Base-by-base conservation (phyloP, 2,329 filamentous ascomycete species). In the Domatiomyces globalis region DNA sequence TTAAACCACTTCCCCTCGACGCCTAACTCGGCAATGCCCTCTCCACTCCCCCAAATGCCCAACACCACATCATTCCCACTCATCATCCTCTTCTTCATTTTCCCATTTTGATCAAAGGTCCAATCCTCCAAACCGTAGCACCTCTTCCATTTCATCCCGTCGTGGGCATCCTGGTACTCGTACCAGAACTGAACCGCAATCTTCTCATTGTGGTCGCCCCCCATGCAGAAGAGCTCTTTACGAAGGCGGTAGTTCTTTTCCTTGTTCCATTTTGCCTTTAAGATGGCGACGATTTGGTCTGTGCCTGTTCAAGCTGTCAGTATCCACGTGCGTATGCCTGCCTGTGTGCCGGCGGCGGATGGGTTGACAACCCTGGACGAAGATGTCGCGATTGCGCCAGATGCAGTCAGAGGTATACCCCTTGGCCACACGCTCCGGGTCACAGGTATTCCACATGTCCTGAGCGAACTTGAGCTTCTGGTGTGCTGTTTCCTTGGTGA, bases 181-280 rank as follows among this genome's bases (percentile, higher is more conserved):
- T 90, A 94, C 87, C 87, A 94, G 65, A 92, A 94, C 63, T 94
- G 86, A 19, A 94, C 87, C 1, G 87, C 87, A 57, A 89, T 90
- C 79, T 84, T 66, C 33, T 49, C 50, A 7, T 42, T 29, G 17
- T 43, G 25, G 46, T 59, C 51, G 20, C 55, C 55, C 36, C 50
- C 58, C 36, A 56, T 49, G n/a, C 51, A 46, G 45, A 94, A 94
- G 1, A 94, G 71, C 64, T 94, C 87, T 66, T 94, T 94, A 50
- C 87, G 77, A 50, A 94, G 73, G 0, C 76, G 75, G 62, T 94
- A 94, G 15, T 74, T 79, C 44, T 77, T 70, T 65, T 94, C 87
- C 18, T 73, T 77, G 44, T 74, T 67, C 87, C 86, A 94, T 63
- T 94, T 94, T 45, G 77, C 70, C 0, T 74, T 76, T 49, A 94